Conservation (phyloP, 129 eudicot genomes). For the Oenanthe sinensis region DNA sequence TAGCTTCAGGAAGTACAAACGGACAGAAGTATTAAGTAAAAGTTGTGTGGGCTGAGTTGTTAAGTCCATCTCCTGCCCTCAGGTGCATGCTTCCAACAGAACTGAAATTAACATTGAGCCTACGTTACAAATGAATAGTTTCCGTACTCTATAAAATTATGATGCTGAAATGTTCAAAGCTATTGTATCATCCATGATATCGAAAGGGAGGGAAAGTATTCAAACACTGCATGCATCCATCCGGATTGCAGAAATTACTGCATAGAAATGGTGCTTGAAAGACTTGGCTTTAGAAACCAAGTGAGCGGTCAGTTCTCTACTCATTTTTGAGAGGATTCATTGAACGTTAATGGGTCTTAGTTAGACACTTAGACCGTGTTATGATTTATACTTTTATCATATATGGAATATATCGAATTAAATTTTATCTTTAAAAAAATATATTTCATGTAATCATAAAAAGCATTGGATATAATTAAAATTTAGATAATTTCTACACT, state of each 20-base stretch:
- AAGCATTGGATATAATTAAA: too few species aligned
- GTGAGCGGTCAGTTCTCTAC: not conserved
- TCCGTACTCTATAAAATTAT: not conserved
- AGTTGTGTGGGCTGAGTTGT: too few species aligned
- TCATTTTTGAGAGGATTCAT: too few species aligned
- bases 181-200: not conserved
- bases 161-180: not conserved
- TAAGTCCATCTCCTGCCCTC: not conserved
- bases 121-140: too few species aligned
- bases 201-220: not conserved
- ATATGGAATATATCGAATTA: too few species aligned
- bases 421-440: too few species aligned
- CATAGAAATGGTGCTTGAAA: not conserved
- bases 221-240: not conserved
- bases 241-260: not conserved
- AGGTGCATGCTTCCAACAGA: not conserved
- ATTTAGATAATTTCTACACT: too few species aligned
- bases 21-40: not conserved
- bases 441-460: not conserved
- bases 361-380: too few species aligned
- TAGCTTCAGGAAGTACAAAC: not conserved
- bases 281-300: not conserved
- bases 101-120: not conserved
- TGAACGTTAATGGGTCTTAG: too few species aligned
- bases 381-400: too few species aligned